Percentiles rank a stretch among this genome's conserved stretches.
phyloP scores from a whole-genome alignment of 2,329 filamentous ascomycete genomes.

The Daldinia sp. region DNA sequence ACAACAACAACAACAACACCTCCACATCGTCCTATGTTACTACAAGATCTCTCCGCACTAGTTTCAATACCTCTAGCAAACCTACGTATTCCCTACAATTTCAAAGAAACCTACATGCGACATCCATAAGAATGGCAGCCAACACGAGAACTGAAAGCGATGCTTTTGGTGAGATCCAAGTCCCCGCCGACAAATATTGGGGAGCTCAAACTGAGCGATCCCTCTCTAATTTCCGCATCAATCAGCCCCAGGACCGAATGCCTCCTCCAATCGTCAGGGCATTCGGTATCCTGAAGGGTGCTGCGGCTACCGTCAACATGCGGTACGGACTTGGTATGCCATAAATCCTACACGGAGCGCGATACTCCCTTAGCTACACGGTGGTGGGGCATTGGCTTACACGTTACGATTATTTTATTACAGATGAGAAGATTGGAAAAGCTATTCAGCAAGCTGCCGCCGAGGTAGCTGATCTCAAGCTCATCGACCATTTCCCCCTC shows the following conservation, averaged over 20 bases:
- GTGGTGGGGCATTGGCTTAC: slow-evolving; percentile 37
- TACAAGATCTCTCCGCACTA: slow-evolving; percentile 33
- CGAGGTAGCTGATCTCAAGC: slow-evolving; percentile 92
- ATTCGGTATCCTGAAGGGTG: slow-evolving; percentile 97
- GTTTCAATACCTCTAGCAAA: slow-evolving; percentile 30
- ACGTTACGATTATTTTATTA: slow-evolving; percentile 38
- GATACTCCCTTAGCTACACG: slow-evolving; percentile 20
- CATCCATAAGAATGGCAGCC: slow-evolving; percentile 58
- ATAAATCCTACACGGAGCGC: slow-evolving; percentile 32
- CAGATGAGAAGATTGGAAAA: slow-evolving; percentile 87
- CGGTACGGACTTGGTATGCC: slow-evolving; percentile 82
- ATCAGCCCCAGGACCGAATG: slow-evolving; percentile 99
- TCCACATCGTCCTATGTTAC: slow-evolving; percentile 36
- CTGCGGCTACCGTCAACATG: slow-evolving; percentile 95
- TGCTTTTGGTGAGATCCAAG: slow-evolving; percentile 97
- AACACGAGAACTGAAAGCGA: slow-evolving; percentile 87
- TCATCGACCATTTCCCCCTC: slow-evolving; percentile 96
- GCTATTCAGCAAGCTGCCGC: slow-evolving; percentile 94
- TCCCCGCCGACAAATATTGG: slow-evolving; percentile 95
- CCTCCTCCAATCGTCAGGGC: slow-evolving; percentile 89
- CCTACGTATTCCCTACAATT: slow-evolving; percentile 42
- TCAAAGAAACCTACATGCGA: slow-evolving; percentile 54
- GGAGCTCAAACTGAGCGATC: slow-evolving; percentile 97
- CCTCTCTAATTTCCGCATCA: slow-evolving; percentile 98
- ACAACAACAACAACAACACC: no score